Base-by-base conservation (phyloP, 2,329 filamentous ascomycete genomes). In the Neonectria magnoliae region DNA sequence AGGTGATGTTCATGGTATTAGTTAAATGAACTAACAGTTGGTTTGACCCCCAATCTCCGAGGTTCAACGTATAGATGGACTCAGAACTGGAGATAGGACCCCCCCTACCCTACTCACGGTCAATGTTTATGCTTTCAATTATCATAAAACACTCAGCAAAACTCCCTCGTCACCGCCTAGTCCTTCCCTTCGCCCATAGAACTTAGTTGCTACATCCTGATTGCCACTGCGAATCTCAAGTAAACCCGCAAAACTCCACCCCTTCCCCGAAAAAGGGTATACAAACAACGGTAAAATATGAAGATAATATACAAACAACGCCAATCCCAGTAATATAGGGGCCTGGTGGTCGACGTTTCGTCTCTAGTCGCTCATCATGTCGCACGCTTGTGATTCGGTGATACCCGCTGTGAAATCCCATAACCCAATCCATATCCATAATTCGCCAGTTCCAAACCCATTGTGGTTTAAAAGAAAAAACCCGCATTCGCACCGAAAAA, bases 291-390 rank as follows among this genome's bases (percentile, higher is more conserved):
- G 27, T 44, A 36, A 50, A 44, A 50, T 13, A 48, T 29, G 29
- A 33, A 56, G 31, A 41, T 63, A 20, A 7, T 33, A 41, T 45
- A 27, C 22, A 44, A 44, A 36, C 13, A 56, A 60, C 61, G 29
- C 56, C 56, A 36, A 48, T 27, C 29, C 33, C 36, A 56, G 44
- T n/a, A 63, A 36, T 38, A 10, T 48, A 54, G 18, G 31, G 45
- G 36, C 29, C 18, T 27, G 20, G 11, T 29, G 44, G 48, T 22
- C 56, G 36, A 51, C 45, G 29, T 41, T 22, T 45, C 36, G 56
- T 56, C 20, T 44, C 61, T 44, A 55, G 27, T 22, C 54, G 25
- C 44, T 41, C 56, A 45, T 60, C 38, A 58, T 58, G 56, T 50
- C 44, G n/a, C 51, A 33, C 51, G 51, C 56, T 64, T 36, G n/a